These are phyloP conservation scores for Hypoxylon fragiforme DNA, from an alignment of 495 filamentous ascomycete species.

Conservation along the genomic window DNA sequence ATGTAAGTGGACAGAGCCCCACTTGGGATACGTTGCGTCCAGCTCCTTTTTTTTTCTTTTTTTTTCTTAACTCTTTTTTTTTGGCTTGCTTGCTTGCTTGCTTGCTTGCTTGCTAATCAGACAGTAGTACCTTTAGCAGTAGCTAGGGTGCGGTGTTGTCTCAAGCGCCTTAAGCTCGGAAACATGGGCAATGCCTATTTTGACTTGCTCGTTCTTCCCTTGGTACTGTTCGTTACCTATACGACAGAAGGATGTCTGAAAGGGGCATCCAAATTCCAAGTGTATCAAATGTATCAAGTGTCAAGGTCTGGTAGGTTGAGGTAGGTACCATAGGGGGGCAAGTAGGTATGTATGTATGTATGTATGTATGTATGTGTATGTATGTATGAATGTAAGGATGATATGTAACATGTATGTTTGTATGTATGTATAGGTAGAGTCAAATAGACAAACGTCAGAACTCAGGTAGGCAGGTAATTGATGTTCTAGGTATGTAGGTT, in stretches of 20 bases:
- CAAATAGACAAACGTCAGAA: not conserved
- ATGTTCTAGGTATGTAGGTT: not conserved
- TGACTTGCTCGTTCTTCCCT: too few species aligned
- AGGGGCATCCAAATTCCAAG: too few species aligned
- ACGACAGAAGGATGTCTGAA: too few species aligned
- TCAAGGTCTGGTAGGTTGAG: not conserved
- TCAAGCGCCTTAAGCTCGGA: slow-evolving; percentile 23
- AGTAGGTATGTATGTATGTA: too few species aligned
- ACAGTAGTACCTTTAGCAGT: not conserved
- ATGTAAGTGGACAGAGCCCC: slow-evolving; percentile 21
- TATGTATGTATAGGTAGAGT: not conserved
- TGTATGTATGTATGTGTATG: not conserved
- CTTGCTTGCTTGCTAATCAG: slow-evolving; percentile 26
- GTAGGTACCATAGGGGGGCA: too few species aligned
- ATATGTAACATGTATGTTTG: too few species aligned
- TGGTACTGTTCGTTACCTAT: too few species aligned
- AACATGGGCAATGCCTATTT: slow-evolving; percentile 12
- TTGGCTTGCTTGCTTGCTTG: not conserved
- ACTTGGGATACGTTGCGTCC: slow-evolving; percentile 20
- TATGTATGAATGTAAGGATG: too few species aligned
- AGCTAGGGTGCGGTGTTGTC: slow-evolving; percentile 2
- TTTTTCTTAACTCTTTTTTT: not conserved
- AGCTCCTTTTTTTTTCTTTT: not conserved
- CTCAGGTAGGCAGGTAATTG: too few species aligned
- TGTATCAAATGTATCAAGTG: not conserved